Evolutionary conservation across 768 basidiomycete genomes (phyloP).

Genomic region (Lactifluus hygrophoroides): DNA sequence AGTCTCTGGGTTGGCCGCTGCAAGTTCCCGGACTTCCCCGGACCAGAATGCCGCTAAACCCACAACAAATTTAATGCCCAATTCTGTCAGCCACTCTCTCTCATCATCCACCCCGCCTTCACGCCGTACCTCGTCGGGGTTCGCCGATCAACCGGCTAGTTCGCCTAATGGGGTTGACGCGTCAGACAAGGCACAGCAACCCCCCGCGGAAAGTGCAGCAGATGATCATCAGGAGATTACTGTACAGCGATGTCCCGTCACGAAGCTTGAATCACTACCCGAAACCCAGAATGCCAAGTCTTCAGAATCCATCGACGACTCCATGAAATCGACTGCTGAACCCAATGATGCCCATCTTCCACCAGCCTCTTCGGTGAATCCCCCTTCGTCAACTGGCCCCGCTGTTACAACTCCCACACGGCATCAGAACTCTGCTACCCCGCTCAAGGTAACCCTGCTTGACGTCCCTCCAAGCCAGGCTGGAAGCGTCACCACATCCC

Average conservation of each 20-base stretch:
- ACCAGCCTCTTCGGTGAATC: not conserved
- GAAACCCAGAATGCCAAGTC: not conserved
- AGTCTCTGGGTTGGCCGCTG: not conserved
- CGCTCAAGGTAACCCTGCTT: not conserved
- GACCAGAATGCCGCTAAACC: not conserved
- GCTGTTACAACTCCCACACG: not conserved
- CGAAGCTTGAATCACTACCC: not conserved
- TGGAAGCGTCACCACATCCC: not conserved
- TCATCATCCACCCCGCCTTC: not conserved
- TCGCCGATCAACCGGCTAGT: not conserved
- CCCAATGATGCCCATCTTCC: not conserved
- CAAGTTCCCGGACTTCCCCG: conserved; percentile 1
- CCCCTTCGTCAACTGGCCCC: not conserved
- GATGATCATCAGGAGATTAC: not conserved
- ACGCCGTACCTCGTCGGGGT: not conserved
- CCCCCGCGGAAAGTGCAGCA: not conserved
- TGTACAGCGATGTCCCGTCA: not conserved
- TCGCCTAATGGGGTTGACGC: not conserved
- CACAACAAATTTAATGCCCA: not conserved
- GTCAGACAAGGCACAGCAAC: not conserved
- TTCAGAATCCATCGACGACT: not conserved
- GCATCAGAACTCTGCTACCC: not conserved
- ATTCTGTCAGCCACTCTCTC: not conserved
- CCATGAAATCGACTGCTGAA: not conserved
- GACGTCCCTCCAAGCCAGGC: not conserved